Percentiles rank a stretch among this genome's conserved stretches.
phyloP scores from a whole-genome alignment of 2,329 filamentous ascomycete species.

The Aureobasidium sp. region DNA sequence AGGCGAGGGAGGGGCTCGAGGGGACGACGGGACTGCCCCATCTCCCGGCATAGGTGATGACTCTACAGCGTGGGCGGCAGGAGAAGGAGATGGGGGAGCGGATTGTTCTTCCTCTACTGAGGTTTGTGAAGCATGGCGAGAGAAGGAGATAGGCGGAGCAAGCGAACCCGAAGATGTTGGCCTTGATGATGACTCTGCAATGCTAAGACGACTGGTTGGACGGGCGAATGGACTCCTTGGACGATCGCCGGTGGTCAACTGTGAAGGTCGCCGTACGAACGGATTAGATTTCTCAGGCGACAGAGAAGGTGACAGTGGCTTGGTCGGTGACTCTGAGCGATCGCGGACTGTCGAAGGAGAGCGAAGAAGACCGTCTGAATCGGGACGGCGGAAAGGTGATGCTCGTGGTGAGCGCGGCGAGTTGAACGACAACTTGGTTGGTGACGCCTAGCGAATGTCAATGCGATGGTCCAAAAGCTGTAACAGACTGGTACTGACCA shows the following conservation, averaged over 20 bases:
- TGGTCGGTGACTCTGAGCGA: slow-evolving; percentile 19
- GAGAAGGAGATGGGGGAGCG: slow-evolving; percentile 16
- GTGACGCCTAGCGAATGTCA: slow-evolving; percentile 1
- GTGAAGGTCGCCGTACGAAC: slow-evolving; percentile 30
- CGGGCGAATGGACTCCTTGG: slow-evolving; percentile 30
- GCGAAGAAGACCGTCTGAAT: slow-evolving; percentile 29
- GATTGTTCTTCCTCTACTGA: slow-evolving; percentile 15
- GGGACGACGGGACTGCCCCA: slow-evolving; percentile 19
- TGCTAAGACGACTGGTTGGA: slow-evolving; percentile 26
- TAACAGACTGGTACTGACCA: background rate
- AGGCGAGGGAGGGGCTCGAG: slow-evolving; percentile 25
- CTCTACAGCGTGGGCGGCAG: slow-evolving; percentile 1
- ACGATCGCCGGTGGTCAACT: slow-evolving; percentile 25
- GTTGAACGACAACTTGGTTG: slow-evolving; percentile 33
- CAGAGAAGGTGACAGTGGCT: slow-evolving; percentile 15
- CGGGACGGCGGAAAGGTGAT: slow-evolving; percentile 39
- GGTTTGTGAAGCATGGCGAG: slow-evolving; percentile 1
- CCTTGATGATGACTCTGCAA: slow-evolving; percentile 20
- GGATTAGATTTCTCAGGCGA: slow-evolving; percentile 25
- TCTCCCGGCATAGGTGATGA: slow-evolving; percentile 10
- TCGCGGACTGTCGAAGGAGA: slow-evolving; percentile 34
- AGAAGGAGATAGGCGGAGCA: slow-evolving; percentile 1
- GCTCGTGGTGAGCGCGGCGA: slow-evolving; percentile 37
- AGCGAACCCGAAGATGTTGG: slow-evolving; percentile 3
- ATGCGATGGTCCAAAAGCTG: background rate